Conservation (phyloP, 2,329 filamentous ascomycete genomes). For the Ambrosiella beaveri region DNA sequence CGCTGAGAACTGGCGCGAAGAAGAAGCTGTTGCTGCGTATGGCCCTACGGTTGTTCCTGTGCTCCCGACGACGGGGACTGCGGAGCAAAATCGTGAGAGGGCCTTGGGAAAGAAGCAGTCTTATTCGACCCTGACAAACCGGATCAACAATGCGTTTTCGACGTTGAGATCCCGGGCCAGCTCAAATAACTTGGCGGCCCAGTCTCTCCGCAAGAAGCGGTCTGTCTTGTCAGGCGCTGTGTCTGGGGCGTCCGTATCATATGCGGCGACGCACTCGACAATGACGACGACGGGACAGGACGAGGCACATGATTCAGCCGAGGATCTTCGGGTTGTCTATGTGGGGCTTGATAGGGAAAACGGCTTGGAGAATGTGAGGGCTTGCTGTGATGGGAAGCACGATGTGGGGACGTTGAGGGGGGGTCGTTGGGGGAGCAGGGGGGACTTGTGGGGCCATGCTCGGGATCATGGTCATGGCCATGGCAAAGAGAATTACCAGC, state of each 20-base stretch:
- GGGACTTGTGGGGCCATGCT: background rate
- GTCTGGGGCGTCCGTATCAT: background rate
- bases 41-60: background rate
- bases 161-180: conserved; percentile 34
- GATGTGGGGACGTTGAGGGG: conserved; percentile 43
- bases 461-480: conserved; percentile 1
- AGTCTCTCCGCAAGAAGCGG: conserved; percentile 9
- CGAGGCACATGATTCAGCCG: conserved; percentile 55
- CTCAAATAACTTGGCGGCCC: conserved; percentile 5
- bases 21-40: conserved; percentile 10
- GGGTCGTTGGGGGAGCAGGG: conserved; percentile 23
- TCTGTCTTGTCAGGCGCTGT: conserved; percentile 5
- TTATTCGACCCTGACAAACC: conserved; percentile 36
- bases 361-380: conserved; percentile 85
- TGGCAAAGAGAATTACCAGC: conserved; percentile 1
- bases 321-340: conserved; percentile 66
- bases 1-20: conserved; percentile 49
- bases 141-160: conserved; percentile 35
- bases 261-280: background rate
- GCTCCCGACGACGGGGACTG: conserved; percentile 19
- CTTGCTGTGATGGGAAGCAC: conserved; percentile 93
- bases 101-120: conserved; percentile 19
- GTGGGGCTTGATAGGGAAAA: conserved; percentile 61
- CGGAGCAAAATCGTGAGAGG: conserved; percentile 14
- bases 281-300: conserved; percentile 22